Evolutionary conservation across 1,284 basidiomycete genomes (phyloP).

Genomic region (Phellopilus nigrolimitatus): DNA sequence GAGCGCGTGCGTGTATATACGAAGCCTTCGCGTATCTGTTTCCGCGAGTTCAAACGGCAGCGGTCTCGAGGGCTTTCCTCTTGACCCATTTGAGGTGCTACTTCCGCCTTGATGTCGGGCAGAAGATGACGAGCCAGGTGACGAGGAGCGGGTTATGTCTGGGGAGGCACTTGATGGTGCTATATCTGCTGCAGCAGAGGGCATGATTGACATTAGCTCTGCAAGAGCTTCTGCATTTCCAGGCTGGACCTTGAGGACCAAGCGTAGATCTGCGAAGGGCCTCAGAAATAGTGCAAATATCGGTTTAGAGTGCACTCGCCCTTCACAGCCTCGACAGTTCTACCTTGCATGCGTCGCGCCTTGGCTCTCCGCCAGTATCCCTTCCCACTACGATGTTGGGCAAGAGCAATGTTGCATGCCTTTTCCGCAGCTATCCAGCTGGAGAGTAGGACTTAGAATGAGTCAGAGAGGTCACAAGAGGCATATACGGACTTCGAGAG

Average conservation of each 20-base stretch:
- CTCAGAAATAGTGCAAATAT: too few relatives aligned
- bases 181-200: slow-evolving; percentile 24
- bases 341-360: slow-evolving; percentile 53
- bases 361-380: slow-evolving; percentile 62
- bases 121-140: slow-evolving; percentile 13
- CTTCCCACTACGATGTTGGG: slow-evolving; percentile 60
- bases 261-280: slow-evolving; percentile 60
- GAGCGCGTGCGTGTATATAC: slow-evolving; percentile 42
- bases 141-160: background rate
- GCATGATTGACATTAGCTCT: slow-evolving; percentile 44
- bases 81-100: slow-evolving; percentile 1
- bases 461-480: background rate
- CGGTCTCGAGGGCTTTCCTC: slow-evolving; percentile 28
- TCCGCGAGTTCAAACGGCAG: slow-evolving; percentile 45
- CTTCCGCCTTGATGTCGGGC: slow-evolving; percentile 4
- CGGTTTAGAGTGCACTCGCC: slow-evolving; percentile 32
- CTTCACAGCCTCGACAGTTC: slow-evolving; percentile 54
- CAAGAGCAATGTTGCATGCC: slow-evolving; percentile 56
- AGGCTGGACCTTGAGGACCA: slow-evolving; percentile 54
- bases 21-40: slow-evolving; percentile 48
- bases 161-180: background rate
- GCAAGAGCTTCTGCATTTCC: slow-evolving; percentile 51
- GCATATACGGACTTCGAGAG: slow-evolving; percentile 47
- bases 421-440: slow-evolving; percentile 67
- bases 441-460: background rate